Evolutionary conservation across 75 land plant genomes (phyloP).

Genomic region (Cryptomeria japonica): DNA sequence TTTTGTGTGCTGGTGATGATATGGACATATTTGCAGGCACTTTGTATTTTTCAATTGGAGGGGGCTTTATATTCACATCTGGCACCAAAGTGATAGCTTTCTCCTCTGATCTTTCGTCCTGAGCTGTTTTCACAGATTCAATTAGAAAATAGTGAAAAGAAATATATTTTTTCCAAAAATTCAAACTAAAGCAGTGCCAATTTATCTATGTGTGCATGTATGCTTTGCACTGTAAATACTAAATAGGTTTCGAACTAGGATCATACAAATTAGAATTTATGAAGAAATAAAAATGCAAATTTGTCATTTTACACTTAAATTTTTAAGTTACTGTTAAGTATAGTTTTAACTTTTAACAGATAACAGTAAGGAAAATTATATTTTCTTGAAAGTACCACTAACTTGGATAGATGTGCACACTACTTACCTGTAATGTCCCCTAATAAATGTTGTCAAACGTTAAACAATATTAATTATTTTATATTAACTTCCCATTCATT

Average conservation of each 20-base stretch:
- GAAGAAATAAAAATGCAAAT: conserved; percentile 3
- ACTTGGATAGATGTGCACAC: not conserved
- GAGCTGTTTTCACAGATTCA: not conserved
- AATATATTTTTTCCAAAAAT: not conserved
- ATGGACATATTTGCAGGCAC: not conserved
- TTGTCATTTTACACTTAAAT: not conserved
- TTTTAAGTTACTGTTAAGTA: not conserved
- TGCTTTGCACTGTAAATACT: not conserved
- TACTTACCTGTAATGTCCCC: too few relatives aligned
- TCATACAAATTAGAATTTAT: not conserved
- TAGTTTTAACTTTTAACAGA: not conserved
- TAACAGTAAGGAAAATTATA: not conserved
- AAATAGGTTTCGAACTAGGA: not conserved
- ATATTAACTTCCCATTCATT: too few relatives aligned
- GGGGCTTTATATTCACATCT: conserved; percentile 1
- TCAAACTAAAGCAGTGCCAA: not conserved
- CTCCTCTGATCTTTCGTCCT: not conserved
- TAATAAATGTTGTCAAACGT: too few relatives aligned
- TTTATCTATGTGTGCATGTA: not conserved
- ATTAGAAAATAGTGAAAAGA: not conserved
- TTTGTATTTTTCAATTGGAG: conserved; percentile 13
- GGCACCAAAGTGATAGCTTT: not conserved
- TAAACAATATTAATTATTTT: too few relatives aligned
- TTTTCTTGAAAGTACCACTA: not conserved
- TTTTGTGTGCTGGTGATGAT: not conserved